A percentile compares a stretch with the other conserved stretches of the same genome.
These are phyloP conservation scores for Nitzschia sp. DNA, from an alignment of 108 stramenopile species.

Conservation along the genomic window DNA sequence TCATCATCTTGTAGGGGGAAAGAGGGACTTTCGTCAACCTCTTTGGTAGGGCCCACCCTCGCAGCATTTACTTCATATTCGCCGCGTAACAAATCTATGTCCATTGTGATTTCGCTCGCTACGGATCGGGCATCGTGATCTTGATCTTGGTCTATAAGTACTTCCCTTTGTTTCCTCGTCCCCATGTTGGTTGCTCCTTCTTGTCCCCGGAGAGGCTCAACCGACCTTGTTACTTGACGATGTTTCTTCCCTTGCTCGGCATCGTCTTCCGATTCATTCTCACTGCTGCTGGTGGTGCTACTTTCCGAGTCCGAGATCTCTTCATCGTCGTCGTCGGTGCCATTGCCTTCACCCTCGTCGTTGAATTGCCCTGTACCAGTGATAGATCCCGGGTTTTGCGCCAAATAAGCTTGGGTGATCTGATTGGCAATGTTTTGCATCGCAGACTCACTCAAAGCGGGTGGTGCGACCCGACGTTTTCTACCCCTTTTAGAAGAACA, in stretches of 20 bases:
- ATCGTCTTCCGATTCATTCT: background rate
- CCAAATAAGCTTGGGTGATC: slow-evolving; percentile 28
- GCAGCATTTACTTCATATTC: background rate
- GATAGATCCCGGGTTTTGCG: background rate
- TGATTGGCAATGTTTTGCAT: slow-evolving; percentile 38
- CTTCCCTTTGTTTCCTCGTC: background rate
- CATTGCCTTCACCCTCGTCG: background rate
- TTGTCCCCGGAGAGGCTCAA: background rate
- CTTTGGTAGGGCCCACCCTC: background rate
- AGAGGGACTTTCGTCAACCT: background rate
- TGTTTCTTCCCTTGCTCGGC: background rate
- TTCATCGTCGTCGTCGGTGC: background rate
- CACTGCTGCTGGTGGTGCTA: background rate
- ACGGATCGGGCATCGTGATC: slow-evolving; percentile 10
- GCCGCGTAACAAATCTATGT: slow-evolving; percentile 10
- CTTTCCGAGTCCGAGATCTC: background rate
- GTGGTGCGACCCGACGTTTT: background rate
- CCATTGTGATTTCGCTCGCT: slow-evolving; percentile 21
- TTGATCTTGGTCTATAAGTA: background rate
- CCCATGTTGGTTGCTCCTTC: background rate
- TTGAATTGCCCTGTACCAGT: background rate
- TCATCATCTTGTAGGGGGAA: background rate
- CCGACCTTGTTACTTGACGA: background rate
- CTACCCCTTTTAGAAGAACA: slow-evolving; percentile 5
- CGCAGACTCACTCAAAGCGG: slow-evolving; percentile 28